Evolutionary conservation across 257 asterid species (phyloP).

Genomic region (Salvia rosmarinus): DNA sequence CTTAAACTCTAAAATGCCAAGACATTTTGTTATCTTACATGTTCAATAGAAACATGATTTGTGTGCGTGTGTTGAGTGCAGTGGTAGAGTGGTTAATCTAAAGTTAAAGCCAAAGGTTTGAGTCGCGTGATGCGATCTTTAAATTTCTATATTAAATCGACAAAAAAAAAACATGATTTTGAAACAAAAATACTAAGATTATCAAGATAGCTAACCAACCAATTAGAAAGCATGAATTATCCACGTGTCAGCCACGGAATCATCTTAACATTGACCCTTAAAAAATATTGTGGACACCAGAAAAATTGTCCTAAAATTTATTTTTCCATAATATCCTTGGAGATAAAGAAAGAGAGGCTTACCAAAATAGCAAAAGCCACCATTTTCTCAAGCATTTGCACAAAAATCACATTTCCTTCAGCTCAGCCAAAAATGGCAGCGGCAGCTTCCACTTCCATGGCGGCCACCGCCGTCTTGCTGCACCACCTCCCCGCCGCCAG

Average conservation of each 20-base stretch:
- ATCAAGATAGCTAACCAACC: conserved; percentile 69
- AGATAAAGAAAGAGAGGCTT: conserved; percentile 55
- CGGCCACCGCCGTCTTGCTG: conserved; percentile 78
- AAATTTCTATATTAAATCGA: too few species aligned
- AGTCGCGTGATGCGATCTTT: too few species aligned
- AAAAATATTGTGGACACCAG: conserved; percentile 51
- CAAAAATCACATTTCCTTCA: conserved; percentile 8
- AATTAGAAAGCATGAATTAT: conserved; percentile 42
- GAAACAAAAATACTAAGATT: conserved; percentile 23
- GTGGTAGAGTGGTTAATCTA: too few species aligned
- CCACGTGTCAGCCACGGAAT: conserved; percentile 61
- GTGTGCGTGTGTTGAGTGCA: too few species aligned
- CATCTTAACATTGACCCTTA: conserved; percentile 37
- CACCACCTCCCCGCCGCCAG: conserved; percentile 54
- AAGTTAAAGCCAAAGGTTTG: too few species aligned
- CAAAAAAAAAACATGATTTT: not conserved
- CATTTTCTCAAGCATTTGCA: not conserved
- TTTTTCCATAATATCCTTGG: conserved; percentile 18
- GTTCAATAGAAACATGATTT: not conserved
- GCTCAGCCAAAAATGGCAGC: conserved; percentile 60
- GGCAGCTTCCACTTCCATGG: conserved; percentile 90
- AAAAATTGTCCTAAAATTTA: conserved; percentile 6
- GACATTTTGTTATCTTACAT: too few species aligned
- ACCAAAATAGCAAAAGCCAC: conserved; percentile 28
- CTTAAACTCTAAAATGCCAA: too few species aligned